Evolutionary conservation across 306 rosid species (phyloP).

Genomic region (Medicago lupulina): DNA sequence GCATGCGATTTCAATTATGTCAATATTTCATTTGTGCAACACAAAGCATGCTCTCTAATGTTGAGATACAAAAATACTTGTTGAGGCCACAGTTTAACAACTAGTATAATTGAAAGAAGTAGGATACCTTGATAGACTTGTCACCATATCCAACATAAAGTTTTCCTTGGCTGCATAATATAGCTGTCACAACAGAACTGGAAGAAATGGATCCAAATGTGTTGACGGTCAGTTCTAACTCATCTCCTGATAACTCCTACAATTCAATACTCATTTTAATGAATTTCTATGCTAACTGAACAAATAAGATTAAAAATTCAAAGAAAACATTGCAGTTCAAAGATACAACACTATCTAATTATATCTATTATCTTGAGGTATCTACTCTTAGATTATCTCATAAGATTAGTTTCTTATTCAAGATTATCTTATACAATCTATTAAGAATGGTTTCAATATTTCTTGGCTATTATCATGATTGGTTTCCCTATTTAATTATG

Average conservation of each 20-base stretch:
- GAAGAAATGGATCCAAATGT: constrained; percentile 67
- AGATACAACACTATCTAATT: not conserved
- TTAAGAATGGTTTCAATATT: not conserved
- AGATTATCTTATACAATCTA: too few relatives aligned
- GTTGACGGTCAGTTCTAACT: constrained; percentile 62
- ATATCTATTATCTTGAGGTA: not conserved
- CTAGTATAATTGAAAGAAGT: constrained; percentile 19
- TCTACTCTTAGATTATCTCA: too few relatives aligned
- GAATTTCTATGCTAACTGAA: constrained; percentile 32
- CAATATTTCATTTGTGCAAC: constrained; percentile 29
- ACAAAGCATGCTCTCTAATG: constrained; percentile 27
- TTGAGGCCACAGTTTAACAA: constrained; percentile 5
- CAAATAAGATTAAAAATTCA: constrained; percentile 22
- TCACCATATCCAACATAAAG: constrained; percentile 80
- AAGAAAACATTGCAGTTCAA: constrained; percentile 5
- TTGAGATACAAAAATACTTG: constrained; percentile 12
- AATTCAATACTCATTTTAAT: constrained; percentile 28
- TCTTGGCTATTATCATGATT: not conserved
- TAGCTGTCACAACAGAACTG: constrained; percentile 65
- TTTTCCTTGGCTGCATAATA: constrained; percentile 77
- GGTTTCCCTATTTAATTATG: not conserved
- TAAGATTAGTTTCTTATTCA: too few relatives aligned
- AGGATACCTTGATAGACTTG: constrained; percentile 68
- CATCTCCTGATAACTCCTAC: constrained; percentile 82
- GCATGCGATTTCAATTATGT: constrained; percentile 3